These are phyloP conservation scores for Microbotryum silenes-acaulis DNA, from an alignment of 1,284 basidiomycete species.

Conservation along the genomic window DNA sequence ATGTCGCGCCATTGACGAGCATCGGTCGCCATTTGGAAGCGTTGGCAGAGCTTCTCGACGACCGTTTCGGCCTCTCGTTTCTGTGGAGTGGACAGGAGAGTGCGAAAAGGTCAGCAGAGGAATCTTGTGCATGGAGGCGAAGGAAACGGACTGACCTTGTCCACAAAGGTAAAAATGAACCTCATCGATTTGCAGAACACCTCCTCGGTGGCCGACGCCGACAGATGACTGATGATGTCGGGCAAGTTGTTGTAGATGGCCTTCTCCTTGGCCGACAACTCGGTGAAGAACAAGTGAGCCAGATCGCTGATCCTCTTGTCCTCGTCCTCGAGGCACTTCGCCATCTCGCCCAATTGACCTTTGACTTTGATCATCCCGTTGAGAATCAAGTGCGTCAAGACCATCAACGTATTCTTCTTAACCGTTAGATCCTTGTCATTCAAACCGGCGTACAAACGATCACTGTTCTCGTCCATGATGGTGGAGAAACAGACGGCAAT, in stretches of 20 bases:
- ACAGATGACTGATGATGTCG: conserved; percentile 91
- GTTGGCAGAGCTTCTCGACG: conserved; percentile 88
- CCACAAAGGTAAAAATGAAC: conserved; percentile 94
- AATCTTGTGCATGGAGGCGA: neutral
- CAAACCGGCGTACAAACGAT: conserved; percentile 87
- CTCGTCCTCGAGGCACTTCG: conserved; percentile 93
- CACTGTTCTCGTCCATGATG: conserved; percentile 94
- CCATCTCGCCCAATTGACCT: conserved; percentile 98
- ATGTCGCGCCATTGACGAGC: conserved; percentile 96
- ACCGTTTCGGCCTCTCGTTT: conserved; percentile 85
- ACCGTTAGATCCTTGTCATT: conserved; percentile 78
- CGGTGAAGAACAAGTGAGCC: conserved; percentile 93
- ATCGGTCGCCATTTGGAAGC: conserved; percentile 81
- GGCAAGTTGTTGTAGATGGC: conserved; percentile 98
- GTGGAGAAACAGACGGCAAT: conserved; percentile 94
- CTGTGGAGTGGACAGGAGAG: conserved; percentile 50
- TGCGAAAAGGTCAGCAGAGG: neutral
- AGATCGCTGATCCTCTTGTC: conserved; percentile 83
- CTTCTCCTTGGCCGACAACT: conserved; percentile 92
- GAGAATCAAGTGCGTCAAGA: conserved; percentile 90
- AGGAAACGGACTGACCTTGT: conserved; percentile 58
- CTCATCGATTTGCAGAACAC: conserved; percentile 86
- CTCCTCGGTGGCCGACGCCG: conserved; percentile 83
- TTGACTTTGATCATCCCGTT: conserved; percentile 99
- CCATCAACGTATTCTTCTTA: conserved; percentile 99